These are phyloP conservation scores for Rhizophagus sp. DNA, from an alignment of 192 early-diverging fungal genomes.

Conservation along the genomic window DNA sequence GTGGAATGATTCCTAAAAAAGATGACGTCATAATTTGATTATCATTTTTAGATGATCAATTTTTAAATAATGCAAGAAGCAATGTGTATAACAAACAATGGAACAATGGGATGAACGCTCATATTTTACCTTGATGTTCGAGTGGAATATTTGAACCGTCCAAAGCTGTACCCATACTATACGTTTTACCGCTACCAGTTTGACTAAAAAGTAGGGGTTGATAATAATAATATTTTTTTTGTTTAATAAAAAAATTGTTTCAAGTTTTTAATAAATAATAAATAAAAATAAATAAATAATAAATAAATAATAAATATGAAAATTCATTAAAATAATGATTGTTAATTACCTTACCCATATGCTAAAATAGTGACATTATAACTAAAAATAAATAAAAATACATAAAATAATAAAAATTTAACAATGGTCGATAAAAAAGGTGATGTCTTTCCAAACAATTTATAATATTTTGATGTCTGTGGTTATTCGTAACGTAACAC, in stretches of 20 bases:
- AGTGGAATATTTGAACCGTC: conserved; percentile 40
- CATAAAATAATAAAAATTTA: background rate
- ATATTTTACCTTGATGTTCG: conserved; percentile 37
- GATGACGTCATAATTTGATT: background rate
- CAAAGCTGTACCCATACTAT: conserved; percentile 88
- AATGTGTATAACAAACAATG: no score
- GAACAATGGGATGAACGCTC: no score
- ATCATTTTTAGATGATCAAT: background rate
- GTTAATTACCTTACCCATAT: conserved; percentile 60
- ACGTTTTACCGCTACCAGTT: conserved; percentile 93
- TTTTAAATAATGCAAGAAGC: no score
- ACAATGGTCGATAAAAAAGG: background rate
- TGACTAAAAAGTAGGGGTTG: conserved; percentile 44
- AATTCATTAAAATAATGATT: background rate
- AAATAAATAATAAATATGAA: background rate
- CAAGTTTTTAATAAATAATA: no score
- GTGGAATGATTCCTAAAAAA: conserved; percentile 65
- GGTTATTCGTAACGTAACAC: background rate
- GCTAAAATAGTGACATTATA: conserved; percentile 95
- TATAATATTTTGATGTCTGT: background rate
- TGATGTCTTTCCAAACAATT: background rate
- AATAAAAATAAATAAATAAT: no score
- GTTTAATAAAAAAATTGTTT: background rate
- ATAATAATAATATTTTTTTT: no score
- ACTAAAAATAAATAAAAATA: conserved; percentile 39